A percentile compares a stretch with the other conserved stretches of the same genome.
Evolutionary conservation across 2,329 filamentous ascomycete genomes (phyloP).

Genomic region (Ophiostoma pallidulum): DNA sequence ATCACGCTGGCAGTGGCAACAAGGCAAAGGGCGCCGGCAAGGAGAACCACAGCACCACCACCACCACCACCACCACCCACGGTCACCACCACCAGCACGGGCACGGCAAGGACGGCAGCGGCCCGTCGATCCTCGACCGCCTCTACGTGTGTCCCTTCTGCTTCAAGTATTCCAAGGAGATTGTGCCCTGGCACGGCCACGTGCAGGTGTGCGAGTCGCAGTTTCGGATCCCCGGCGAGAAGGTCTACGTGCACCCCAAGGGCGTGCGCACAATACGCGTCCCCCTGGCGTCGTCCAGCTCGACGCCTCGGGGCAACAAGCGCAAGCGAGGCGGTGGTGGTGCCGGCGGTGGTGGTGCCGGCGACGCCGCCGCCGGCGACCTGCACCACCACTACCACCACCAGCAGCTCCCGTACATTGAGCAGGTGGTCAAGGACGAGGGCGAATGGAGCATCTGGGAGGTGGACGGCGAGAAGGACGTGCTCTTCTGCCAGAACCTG

Average conservation of each 20-base stretch:
- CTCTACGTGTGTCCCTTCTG: constrained; percentile 87
- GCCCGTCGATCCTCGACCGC: constrained; percentile 45
- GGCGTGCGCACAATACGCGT: constrained; percentile 33
- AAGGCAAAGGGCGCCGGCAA: constrained; percentile 18
- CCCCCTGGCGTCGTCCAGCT: constrained; percentile 23
- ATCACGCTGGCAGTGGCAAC: constrained; percentile 9
- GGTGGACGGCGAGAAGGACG: constrained; percentile 80
- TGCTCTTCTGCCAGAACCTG: constrained; percentile 87
- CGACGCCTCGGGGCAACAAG: constrained; percentile 24
- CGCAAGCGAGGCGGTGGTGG: constrained; percentile 26
- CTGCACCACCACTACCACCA: too few species aligned
- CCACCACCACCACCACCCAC: constrained; percentile 15
- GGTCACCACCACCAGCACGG: constrained; percentile 20
- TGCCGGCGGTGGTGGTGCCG: too few species aligned
- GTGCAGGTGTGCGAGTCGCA: constrained; percentile 46
- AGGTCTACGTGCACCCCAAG: constrained; percentile 60
- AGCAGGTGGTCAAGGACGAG: constrained; percentile 43
- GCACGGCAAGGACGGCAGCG: constrained; percentile 27
- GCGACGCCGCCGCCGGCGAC: too few species aligned
- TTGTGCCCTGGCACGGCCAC: constrained; percentile 50
- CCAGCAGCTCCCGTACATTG: constrained; percentile 31
- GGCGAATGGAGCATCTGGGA: constrained; percentile 83
- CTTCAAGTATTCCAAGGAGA: constrained; percentile 76
- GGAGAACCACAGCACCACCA: constrained; percentile 16
- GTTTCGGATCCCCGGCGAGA: constrained; percentile 50